Percentiles rank a stretch among this genome's conserved stretches.
Conservation (phyloP, 371 early-diverging fungal species). For the Aphelidium insulamus region DNA sequence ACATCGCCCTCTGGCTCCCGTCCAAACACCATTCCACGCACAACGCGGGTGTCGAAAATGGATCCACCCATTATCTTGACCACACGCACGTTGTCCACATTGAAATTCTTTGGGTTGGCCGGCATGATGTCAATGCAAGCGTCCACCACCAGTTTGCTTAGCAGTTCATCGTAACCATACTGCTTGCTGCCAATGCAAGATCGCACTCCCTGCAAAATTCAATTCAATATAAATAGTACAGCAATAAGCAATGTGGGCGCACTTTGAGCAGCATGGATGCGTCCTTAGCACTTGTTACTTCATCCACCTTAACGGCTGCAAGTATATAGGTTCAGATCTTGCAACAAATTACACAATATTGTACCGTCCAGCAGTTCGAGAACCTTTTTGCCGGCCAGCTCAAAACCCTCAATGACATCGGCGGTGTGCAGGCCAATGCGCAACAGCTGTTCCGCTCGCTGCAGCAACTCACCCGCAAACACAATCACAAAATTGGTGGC, state of each 20-base stretch:
- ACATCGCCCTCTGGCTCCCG: slow-evolving; percentile 70
- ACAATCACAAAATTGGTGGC: slow-evolving; percentile 85
- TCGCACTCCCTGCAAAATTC: slow-evolving; percentile 44
- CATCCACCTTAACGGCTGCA: no score
- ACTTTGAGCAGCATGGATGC: no score
- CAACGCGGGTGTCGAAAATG: slow-evolving; percentile 74
- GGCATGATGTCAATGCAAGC: slow-evolving; percentile 85
- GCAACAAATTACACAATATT: background rate
- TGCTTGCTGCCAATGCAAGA: slow-evolving; percentile 75
- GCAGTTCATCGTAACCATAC: slow-evolving; percentile 77
- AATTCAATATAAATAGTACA: no score
- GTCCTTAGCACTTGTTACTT: no score
- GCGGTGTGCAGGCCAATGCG: slow-evolving; percentile 84
- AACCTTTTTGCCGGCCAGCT: slow-evolving; percentile 63
- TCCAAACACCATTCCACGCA: slow-evolving; percentile 97
- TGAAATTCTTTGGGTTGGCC: slow-evolving; percentile 56
- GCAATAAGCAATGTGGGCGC: no score
- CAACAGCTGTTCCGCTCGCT: slow-evolving; percentile 75
- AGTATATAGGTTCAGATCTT: no score
- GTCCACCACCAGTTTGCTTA: slow-evolving; percentile 55
- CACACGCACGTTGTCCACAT: slow-evolving; percentile 84
- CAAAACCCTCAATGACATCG: slow-evolving; percentile 85
- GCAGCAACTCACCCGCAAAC: slow-evolving; percentile 81
- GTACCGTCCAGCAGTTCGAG: slow-evolving; percentile 56
- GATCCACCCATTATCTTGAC: slow-evolving; percentile 93